Conservation (phyloP, 805 yeast species). For the Metschnikowia chrysomelidarum region DNA sequence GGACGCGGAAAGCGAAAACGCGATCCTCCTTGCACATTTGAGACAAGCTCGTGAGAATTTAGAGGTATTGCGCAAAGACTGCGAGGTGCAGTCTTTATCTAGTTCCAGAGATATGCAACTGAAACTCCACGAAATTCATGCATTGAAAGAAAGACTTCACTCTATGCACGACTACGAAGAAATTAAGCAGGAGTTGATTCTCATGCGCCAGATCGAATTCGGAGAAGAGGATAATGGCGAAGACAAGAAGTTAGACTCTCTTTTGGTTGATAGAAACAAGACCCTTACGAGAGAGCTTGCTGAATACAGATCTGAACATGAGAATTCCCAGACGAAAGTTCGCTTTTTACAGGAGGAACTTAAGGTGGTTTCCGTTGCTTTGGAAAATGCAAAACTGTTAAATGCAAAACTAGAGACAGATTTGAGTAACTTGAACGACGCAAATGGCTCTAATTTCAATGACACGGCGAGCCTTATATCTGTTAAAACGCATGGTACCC, state of each 20-base stretch:
- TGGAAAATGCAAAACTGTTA: conserved; percentile 41
- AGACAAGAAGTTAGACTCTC: conserved; percentile 47
- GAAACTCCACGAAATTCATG: conserved; percentile 48
- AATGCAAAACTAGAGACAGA: conserved; percentile 75
- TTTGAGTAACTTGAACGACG: conserved; percentile 54
- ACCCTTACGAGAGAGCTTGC: conserved; percentile 69
- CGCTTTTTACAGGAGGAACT: conserved; percentile 39
- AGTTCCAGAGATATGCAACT: conserved; percentile 47
- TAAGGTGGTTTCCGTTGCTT: conserved; percentile 31
- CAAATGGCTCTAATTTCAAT: conserved; percentile 38
- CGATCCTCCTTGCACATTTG: conserved; percentile 54
- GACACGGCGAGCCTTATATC: conserved; percentile 70
- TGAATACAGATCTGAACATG: conserved; percentile 58
- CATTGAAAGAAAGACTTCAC: conserved; percentile 48
- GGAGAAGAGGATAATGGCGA: conserved; percentile 45
- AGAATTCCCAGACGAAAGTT: conserved; percentile 42
- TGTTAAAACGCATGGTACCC: conserved; percentile 41
- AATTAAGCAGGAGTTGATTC: conserved; percentile 68
- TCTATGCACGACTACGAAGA: conserved; percentile 73
- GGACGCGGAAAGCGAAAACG: conserved; percentile 69
- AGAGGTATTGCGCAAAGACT: conserved; percentile 22
- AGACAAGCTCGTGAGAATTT: conserved; percentile 45
- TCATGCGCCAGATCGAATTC: conserved; percentile 73
- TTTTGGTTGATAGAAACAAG: conserved; percentile 68
- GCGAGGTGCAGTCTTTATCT: conserved; percentile 34